Evolutionary conservation across 352 stramenopile species (phyloP), one percentile per base, ranked within the genome.

Genomic region (Phytophthora sp.): DNA sequence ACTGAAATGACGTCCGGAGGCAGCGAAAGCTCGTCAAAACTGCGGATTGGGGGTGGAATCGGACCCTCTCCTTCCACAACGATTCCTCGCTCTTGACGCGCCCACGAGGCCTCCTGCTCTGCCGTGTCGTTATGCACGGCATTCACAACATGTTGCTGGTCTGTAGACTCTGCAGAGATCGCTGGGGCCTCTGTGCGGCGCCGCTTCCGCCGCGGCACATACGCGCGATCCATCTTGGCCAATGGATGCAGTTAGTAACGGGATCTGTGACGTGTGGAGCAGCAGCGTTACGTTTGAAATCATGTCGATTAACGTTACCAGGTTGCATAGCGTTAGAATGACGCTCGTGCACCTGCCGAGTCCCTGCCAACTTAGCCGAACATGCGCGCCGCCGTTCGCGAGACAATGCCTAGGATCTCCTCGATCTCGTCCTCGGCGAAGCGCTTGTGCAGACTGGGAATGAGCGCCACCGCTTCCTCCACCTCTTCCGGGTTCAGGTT

Each of bases 401-500:
- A 94, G 32, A 97, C 89, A 52, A 95, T 96, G 32, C 80, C 79
- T 20, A 97, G 54, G 39, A 97, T 95, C 63, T 97, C 89, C 62
- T 97, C 88, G 49, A 97, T 95, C 69, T 97, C 88, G 38, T 96
- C 88, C 54, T 96, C 89, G 6, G 79, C 85, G 35, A 96, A 95
- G 50, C 84, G 82, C 72, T 94, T 95, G 58, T 96, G 84, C 30
- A 97, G 72, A 65, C 87, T 96, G 49, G 89, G 89, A 46, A 97
- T 94, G 32, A 97, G 74, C 58, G 89, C 87, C 20, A 94, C 84
- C 27, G 89, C 87, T 59, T 97, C 89, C 62, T 97, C 89, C 2
- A 94, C 82, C 54, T 96, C 88, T 53, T 97, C 89, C 7, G 87
- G 86, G 64, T 97, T 97, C 66, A 97, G 57, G 60, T 97, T 97